Base-by-base conservation (phyloP, 179 eudicot genomes). In the Gypsophila paniculata region DNA sequence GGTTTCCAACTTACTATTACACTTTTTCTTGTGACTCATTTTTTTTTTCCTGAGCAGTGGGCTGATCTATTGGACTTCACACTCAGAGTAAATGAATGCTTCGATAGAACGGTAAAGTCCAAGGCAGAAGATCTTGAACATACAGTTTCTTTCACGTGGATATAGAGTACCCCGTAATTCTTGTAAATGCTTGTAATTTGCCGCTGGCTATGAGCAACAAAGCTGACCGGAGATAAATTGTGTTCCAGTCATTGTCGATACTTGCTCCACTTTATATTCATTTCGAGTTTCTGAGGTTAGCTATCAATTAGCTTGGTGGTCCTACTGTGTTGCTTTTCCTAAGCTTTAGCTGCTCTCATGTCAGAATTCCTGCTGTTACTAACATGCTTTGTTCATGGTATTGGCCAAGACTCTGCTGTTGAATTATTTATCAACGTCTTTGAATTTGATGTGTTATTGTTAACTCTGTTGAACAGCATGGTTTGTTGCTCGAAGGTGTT, bases 1-100 rank as follows among this genome's bases (percentile, higher is more conserved):
- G n/a, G n/a, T n/a, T n/a, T n/a, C n/a, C n/a, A n/a, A n/a, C n/a
- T n/a, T n/a, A n/a, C n/a, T n/a, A 34, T 5, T 7, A 17, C 58
- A 14, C 70, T 63, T 32, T 54, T 54, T 18, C 60, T 18, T 54
- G n/a, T 12, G 6, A 26, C 38, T 59, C n/a, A 13, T 59, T 25
- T 59, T 25, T 26, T 59, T 13, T 26, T 13, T 1, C 26, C 7
- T 46, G 10, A 1, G 38, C 63, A 59, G 68, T 63, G 96, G 96
- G 77, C 84, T 91, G 77, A 80, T 89, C 49, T 91, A 87, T 75
- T 91, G 96, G 96, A 86, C 91, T 39, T 89, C 94, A 65, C 94
- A 91, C 83, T 78, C 88, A 0, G 96, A 78, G 72, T 78, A 70
- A 72, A 84, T 75, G 49, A 48, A 1, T 19, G 72, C 22, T 32